phyloP scores from a whole-genome alignment of 2,329 filamentous ascomycete genomes.

The Boeremia lycopersici region DNA sequence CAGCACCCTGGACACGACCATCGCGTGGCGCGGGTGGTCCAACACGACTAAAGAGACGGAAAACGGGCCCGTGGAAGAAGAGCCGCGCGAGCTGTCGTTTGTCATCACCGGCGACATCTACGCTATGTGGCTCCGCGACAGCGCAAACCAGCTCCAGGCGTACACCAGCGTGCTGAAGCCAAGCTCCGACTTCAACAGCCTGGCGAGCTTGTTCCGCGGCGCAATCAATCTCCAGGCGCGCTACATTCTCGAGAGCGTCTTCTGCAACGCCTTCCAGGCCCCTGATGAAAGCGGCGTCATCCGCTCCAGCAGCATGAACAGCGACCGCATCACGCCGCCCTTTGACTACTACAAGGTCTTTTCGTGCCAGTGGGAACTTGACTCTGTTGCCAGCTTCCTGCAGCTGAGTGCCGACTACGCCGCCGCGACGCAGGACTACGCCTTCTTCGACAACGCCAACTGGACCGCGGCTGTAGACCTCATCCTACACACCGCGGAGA shows the following conservation, averaged over 20 bases:
- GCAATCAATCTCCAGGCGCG: conserved; percentile 74
- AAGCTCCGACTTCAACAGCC: conserved; percentile 52
- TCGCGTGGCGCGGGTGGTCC: conserved; percentile 68
- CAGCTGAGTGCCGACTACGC: conserved; percentile 56
- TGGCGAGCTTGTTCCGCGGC: conserved; percentile 71
- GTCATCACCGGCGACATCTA: conserved; percentile 64
- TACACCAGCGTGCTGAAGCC: conserved; percentile 65
- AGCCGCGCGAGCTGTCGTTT: conserved; percentile 66
- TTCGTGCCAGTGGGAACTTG: conserved; percentile 60
- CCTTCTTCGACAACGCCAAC: conserved; percentile 53
- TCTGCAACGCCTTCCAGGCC: conserved; percentile 60
- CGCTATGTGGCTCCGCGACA: conserved; percentile 61
- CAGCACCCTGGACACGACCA: conserved; percentile 77
- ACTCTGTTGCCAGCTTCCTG: conserved; percentile 57
- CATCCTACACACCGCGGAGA: conserved; percentile 51
- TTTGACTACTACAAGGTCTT: conserved; percentile 56
- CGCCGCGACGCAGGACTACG: conserved; percentile 52
- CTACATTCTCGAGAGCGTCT: conserved; percentile 66
- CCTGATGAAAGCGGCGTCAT: conserved; percentile 53
- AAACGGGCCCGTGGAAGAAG: conserved; percentile 4
- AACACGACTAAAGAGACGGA: conserved; percentile 49
- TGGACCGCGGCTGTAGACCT: conserved; percentile 54
- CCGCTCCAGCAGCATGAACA: conserved; percentile 44
- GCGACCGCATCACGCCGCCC: conserved; percentile 51
- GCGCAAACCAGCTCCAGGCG: conserved; percentile 73